Evolutionary conservation across 2,329 filamentous ascomycete genomes (phyloP).

Genomic region (Didymellaceae sp.): DNA sequence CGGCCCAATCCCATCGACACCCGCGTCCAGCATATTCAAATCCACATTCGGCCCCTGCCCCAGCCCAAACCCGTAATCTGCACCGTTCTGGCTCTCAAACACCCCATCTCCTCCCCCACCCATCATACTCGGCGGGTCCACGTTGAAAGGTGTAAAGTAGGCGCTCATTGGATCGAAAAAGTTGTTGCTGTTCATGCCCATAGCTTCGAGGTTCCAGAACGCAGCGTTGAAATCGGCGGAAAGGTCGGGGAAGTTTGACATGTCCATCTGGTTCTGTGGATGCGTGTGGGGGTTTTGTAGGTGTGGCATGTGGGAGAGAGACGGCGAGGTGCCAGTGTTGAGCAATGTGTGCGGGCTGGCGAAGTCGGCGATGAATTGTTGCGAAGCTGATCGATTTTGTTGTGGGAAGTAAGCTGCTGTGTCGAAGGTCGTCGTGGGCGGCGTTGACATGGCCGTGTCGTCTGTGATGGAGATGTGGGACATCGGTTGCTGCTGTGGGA

Average conservation of each 20-base stretch:
- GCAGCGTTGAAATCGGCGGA: constrained; percentile 39
- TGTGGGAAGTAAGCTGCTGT: constrained; percentile 38
- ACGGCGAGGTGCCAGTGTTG: constrained; percentile 33
- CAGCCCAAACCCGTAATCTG: constrained; percentile 35
- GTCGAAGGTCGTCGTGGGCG: constrained; percentile 40
- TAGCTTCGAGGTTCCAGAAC: constrained; percentile 46
- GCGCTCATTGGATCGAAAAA: constrained; percentile 62
- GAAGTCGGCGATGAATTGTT: constrained; percentile 55
- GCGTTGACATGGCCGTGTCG: constrained; percentile 37
- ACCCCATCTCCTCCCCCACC: constrained; percentile 44
- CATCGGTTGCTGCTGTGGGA: constrained; percentile 34
- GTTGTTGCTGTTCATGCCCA: constrained; percentile 34
- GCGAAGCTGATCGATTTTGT: constrained; percentile 30
- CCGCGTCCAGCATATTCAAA: constrained; percentile 30
- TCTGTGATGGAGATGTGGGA: constrained; percentile 13
- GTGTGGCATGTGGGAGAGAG: constrained; percentile 36
- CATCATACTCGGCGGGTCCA: constrained; percentile 69
- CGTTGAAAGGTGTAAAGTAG: constrained; percentile 94
- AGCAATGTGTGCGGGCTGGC: constrained; percentile 48
- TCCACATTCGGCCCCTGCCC: constrained; percentile 24
- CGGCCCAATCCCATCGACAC: background rate
- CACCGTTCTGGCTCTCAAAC: constrained; percentile 25
- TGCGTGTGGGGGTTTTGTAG: constrained; percentile 21
- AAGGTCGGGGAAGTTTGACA: constrained; percentile 44
- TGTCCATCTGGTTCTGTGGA: constrained; percentile 34